phyloP scores from a whole-genome alignment of 495 filamentous ascomycete species.

The Tuber aestivum region DNA sequence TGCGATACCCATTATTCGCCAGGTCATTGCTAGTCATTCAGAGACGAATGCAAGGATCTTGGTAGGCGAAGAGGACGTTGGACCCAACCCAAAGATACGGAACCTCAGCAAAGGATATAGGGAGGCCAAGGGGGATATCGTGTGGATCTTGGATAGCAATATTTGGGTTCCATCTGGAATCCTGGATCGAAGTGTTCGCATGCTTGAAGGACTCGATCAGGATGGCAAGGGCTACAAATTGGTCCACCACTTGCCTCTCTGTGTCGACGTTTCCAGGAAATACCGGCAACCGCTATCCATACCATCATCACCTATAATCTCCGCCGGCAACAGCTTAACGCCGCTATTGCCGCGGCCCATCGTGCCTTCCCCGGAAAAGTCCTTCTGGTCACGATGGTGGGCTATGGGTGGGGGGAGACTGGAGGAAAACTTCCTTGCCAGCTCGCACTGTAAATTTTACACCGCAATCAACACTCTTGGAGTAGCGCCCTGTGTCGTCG shows the following conservation, averaged over 20 bases:
- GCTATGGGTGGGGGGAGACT: slow-evolving; percentile 67
- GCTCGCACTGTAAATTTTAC: slow-evolving; percentile 96
- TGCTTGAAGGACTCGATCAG: slow-evolving; percentile 60
- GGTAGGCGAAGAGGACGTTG: slow-evolving; percentile 88
- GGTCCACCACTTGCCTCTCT: slow-evolving; percentile 87
- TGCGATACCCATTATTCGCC: slow-evolving; percentile 65
- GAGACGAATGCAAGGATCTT: slow-evolving; percentile 66
- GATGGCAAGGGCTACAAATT: slow-evolving; percentile 70
- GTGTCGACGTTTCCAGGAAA: slow-evolving; percentile 55
- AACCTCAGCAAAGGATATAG: slow-evolving; percentile 93
- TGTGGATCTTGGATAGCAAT: slow-evolving; percentile 97
- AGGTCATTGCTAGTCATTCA: slow-evolving; percentile 65
- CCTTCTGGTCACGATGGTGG: slow-evolving; percentile 28
- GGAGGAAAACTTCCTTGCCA: slow-evolving; percentile 90
- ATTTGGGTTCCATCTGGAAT: slow-evolving; percentile 81
- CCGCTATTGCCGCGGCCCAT: slow-evolving; percentile 31
- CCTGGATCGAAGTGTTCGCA: slow-evolving; percentile 77
- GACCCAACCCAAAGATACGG: slow-evolving; percentile 95
- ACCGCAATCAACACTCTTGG: slow-evolving; percentile 90
- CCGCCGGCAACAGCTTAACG: slow-evolving; percentile 10
- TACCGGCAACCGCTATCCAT: slow-evolving; percentile 18
- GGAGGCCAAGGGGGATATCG: slow-evolving; percentile 84
- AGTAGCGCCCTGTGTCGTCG: slow-evolving; percentile 87
- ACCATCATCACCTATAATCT: slow-evolving; percentile 7
- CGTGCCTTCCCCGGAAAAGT: slow-evolving; percentile 14